Conservation (phyloP, 164 flowering plant genomes). For the Echeveria elegans region DNA sequence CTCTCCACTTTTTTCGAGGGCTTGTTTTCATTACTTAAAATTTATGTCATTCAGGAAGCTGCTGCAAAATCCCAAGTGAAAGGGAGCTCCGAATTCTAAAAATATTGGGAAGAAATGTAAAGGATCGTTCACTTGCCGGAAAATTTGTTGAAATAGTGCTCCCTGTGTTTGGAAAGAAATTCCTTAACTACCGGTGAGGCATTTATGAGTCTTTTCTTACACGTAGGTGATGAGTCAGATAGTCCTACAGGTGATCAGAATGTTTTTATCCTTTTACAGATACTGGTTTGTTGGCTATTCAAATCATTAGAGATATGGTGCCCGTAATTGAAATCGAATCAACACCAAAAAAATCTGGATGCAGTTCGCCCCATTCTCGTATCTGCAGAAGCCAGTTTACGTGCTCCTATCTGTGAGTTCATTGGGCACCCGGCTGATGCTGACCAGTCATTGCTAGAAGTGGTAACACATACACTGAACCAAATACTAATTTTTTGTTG, state of each 20-base stretch:
- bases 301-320: slow-evolving; percentile 42
- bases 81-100: slow-evolving; percentile 47
- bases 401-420: slow-evolving; percentile 53
- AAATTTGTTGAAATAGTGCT: slow-evolving; percentile 62
- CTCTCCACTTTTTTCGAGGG: neutral
- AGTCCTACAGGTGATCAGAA: neutral
- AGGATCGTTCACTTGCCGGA: slow-evolving; percentile 37
- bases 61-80: slow-evolving; percentile 42
- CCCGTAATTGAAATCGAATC: slow-evolving; percentile 32
- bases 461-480: slow-evolving; percentile 35
- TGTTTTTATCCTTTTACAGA: slow-evolving; percentile 27
- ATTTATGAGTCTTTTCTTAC: neutral
- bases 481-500: slow-evolving; percentile 3
- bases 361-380: slow-evolving; percentile 55
- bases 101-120: slow-evolving; percentile 48
- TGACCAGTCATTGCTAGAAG: slow-evolving; percentile 46
- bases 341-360: slow-evolving; percentile 35
- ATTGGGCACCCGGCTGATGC: slow-evolving; percentile 41
- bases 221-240: neutral
- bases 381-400: slow-evolving; percentile 37
- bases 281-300: slow-evolving; percentile 39
- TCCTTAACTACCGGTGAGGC: slow-evolving; percentile 44
- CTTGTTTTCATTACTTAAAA: neutral
- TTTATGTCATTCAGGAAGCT: slow-evolving; percentile 31
- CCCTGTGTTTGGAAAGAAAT: slow-evolving; percentile 36